Evolutionary conservation across 257 asterid genomes (phyloP).

Genomic region (Solanum bulbocastanum): DNA sequence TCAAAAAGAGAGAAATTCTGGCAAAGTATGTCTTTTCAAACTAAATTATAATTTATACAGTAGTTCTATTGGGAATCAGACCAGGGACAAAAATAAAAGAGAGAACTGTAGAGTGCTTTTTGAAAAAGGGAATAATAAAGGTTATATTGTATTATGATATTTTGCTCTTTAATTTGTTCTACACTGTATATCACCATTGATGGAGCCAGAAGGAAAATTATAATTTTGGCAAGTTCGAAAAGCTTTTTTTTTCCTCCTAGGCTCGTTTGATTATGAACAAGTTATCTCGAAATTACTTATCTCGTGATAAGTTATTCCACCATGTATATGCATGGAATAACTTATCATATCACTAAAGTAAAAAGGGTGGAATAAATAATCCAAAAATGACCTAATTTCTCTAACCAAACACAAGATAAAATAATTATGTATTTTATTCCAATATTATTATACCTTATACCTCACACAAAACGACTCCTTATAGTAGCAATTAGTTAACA

Average conservation of each 20-base stretch:
- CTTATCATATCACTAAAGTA: too few relatives aligned
- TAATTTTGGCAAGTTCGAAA: not conserved
- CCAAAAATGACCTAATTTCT: too few relatives aligned
- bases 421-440: too few relatives aligned
- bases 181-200: not conserved
- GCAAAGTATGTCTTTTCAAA: not conserved
- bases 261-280: too few relatives aligned
- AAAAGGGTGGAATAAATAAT: too few relatives aligned
- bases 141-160: not conserved
- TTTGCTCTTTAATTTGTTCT: not conserved
- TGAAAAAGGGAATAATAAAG: not conserved
- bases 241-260: too few relatives aligned
- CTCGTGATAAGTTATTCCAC: not conserved
- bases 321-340: too few relatives aligned
- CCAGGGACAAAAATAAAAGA: not conserved
- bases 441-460: too few relatives aligned
- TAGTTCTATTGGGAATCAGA: not conserved
- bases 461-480: too few relatives aligned
- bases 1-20: not conserved
- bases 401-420: not conserved
- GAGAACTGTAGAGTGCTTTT: not conserved
- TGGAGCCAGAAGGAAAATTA: not conserved
- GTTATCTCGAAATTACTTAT: too few relatives aligned
- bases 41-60: too few relatives aligned
- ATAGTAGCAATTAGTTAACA: not conserved